Evolutionary conservation across 2,329 filamentous ascomycete genomes (phyloP).

Genomic region (Colletotrichum navitas): DNA sequence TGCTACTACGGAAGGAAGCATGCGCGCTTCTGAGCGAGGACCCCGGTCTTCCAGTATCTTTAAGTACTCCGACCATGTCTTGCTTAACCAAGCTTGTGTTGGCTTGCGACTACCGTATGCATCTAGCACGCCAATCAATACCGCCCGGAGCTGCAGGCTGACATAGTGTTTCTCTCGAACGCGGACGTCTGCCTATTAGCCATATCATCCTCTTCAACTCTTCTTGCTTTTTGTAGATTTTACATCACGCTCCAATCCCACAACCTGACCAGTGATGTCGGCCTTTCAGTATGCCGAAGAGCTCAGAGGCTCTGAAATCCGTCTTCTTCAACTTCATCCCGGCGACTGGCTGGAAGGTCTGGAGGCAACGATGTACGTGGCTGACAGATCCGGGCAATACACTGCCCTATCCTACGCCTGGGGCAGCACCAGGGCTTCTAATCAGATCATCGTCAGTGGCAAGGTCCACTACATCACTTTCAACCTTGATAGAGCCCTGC

Average conservation of each 20-base stretch:
- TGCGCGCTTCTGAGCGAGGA: neutral
- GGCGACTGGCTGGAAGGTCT: conserved; percentile 38
- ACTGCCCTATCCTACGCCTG: conserved; percentile 49
- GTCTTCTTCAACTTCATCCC: conserved; percentile 30
- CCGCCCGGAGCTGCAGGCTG: neutral
- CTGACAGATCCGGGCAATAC: conserved; percentile 34
- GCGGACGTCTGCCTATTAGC: neutral
- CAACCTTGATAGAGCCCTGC: conserved; percentile 48
- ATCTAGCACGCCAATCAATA: neutral
- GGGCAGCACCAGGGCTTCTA: conserved; percentile 44
- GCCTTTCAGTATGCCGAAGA: conserved; percentile 6
- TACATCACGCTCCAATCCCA: neutral
- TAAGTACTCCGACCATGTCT: neutral
- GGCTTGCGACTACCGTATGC: neutral
- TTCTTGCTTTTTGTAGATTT: neutral
- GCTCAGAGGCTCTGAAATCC: conserved; percentile 15
- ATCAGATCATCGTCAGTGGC: conserved; percentile 45
- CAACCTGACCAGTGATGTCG: conserved; percentile 6
- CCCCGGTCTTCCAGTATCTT: too few relatives aligned
- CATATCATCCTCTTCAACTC: too few relatives aligned
- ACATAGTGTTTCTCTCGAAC: neutral
- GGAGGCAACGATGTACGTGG: conserved; percentile 15
- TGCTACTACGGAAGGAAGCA: too few relatives aligned
- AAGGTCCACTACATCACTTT: conserved; percentile 43
- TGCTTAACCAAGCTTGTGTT: neutral